phyloP scores from a whole-genome alignment of 23 red algal species.

The Chondrus crispus region DNA sequence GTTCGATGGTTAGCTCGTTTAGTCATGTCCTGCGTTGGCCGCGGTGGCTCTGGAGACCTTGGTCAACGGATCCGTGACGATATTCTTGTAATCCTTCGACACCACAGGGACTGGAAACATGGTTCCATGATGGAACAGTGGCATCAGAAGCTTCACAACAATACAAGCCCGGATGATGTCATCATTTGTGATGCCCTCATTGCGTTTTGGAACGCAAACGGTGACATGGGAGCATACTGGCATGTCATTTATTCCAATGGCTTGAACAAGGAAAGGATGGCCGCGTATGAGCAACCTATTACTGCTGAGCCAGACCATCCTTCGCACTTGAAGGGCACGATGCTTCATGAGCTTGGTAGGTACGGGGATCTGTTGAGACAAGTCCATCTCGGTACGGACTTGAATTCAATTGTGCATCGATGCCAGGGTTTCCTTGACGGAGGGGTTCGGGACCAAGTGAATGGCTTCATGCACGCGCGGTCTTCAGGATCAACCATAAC shows the following conservation, averaged over 20 bases:
- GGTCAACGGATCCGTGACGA: slow-evolving; percentile 94
- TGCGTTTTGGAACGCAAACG: slow-evolving; percentile 67
- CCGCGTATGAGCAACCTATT: slow-evolving; percentile 87
- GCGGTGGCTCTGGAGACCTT: slow-evolving; percentile 81
- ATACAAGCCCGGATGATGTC: slow-evolving; percentile 90
- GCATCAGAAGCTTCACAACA: slow-evolving; percentile 97
- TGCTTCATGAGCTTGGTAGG: slow-evolving; percentile 61
- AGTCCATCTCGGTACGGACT: slow-evolving; percentile 89
- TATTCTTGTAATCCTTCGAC: slow-evolving; percentile 81
- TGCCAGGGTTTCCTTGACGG: slow-evolving; percentile 60
- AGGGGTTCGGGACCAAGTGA: slow-evolving; percentile 39
- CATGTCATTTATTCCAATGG: slow-evolving; percentile 59
- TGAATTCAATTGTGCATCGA: slow-evolving; percentile 73
- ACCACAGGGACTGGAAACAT: slow-evolving; percentile 74
- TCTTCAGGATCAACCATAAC: not conserved
- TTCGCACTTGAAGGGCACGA: slow-evolving; percentile 68
- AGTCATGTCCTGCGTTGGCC: slow-evolving; percentile 76
- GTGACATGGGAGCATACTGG: slow-evolving; percentile 71
- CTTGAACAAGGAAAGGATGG: slow-evolving; percentile 78
- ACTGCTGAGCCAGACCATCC: slow-evolving; percentile 67
- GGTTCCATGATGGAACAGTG: slow-evolving; percentile 97
- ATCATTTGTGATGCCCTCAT: slow-evolving; percentile 82
- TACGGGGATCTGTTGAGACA: slow-evolving; percentile 71
- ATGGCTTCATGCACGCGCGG: slow-evolving; percentile 60
- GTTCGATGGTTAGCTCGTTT: slow-evolving; percentile 69